Base-by-base conservation (phyloP, 2,329 filamentous ascomycete species). In the Colletotrichum sansevieriae region DNA sequence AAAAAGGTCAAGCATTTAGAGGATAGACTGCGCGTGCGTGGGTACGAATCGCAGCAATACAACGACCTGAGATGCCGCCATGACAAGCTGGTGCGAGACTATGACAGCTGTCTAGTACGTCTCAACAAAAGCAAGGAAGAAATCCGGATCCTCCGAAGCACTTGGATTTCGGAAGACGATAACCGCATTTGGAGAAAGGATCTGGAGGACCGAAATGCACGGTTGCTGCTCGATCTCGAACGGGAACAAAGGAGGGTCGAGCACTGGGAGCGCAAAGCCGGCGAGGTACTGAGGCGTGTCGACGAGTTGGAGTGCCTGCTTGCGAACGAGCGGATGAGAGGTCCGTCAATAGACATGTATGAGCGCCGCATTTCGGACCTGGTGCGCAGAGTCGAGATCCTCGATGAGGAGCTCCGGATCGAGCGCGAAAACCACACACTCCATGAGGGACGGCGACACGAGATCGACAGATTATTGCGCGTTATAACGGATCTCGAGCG, bases 231-330 rank as follows among this genome's bases (percentile, higher is more conserved):
- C 35, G 96, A 99, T 75, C 87, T 99, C 8, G 96, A 98, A 76
- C 94, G 94, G 72, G 94, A 98, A 78, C 92, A 95, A 72, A 97
- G 96, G 77, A 90, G 93, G 13, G 95, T 98, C 73, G 96, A 98
- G 78, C 96, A 99, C 78, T 99, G 96, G 96, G 98, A 98, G 95
- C 89, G 96, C 46, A 94, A 94, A 37, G 66, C 66, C 13, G 43
- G 52, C 22, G 66, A 69, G 15, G 39, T 69, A 8, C 61, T 52
- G 25, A 55, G 63, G 2, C 52, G 56, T 10, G 43, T 69, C 12
- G 62, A 66, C 18, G 66, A 69, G 10, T 44, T 66, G 39, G 66
- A 69, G 63, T 15, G 22, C 25, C 8, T 69, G 2, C 58, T 69
- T 13, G 63, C 33, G 10, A 63, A 69, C 15, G 66, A 69, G 29